phyloP scores from a whole-genome alignment of 345 rosid genomes.

The Gossypium stocksii region DNA sequence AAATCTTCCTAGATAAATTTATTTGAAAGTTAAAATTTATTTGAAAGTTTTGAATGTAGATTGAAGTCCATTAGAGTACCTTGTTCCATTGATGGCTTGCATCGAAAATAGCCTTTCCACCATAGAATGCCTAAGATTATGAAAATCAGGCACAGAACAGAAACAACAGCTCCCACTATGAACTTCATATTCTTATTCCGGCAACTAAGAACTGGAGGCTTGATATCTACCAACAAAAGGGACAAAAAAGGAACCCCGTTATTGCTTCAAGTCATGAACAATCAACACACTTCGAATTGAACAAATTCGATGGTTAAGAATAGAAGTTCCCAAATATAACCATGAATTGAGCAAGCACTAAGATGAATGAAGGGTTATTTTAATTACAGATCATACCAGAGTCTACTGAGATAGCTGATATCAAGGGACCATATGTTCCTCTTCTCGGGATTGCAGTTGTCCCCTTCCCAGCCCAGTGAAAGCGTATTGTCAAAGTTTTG shows the following conservation, averaged over 20 bases:
- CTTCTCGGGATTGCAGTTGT: conserved; percentile 29
- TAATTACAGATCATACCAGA: conserved; percentile 21
- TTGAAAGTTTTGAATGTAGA: background rate
- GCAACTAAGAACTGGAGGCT: conserved; percentile 12
- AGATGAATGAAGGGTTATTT: background rate
- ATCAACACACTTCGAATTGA: background rate
- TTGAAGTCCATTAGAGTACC: conserved; percentile 12
- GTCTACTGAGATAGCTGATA: conserved; percentile 43
- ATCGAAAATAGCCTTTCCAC: conserved; percentile 21
- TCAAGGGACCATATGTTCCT: conserved; percentile 42
- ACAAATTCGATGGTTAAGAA: background rate
- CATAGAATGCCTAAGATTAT: conserved; percentile 9
- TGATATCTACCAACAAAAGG: conserved; percentile 1
- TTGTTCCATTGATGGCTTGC: conserved; percentile 1
- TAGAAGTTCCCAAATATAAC: conserved; percentile 2
- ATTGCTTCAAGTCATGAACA: background rate
- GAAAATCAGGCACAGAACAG: conserved; percentile 14
- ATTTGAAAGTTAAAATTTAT: background rate
- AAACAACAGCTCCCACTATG: conserved; percentile 19
- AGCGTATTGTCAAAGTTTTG: conserved; percentile 34
- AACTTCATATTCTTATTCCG: background rate
- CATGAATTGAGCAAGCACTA: background rate
- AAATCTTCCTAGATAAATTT: background rate
- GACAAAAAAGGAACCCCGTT: background rate
- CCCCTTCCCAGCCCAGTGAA: conserved; percentile 47